Base-by-base conservation (phyloP, 2,329 filamentous ascomycete species). In the Amesomyces nigricolor region DNA sequence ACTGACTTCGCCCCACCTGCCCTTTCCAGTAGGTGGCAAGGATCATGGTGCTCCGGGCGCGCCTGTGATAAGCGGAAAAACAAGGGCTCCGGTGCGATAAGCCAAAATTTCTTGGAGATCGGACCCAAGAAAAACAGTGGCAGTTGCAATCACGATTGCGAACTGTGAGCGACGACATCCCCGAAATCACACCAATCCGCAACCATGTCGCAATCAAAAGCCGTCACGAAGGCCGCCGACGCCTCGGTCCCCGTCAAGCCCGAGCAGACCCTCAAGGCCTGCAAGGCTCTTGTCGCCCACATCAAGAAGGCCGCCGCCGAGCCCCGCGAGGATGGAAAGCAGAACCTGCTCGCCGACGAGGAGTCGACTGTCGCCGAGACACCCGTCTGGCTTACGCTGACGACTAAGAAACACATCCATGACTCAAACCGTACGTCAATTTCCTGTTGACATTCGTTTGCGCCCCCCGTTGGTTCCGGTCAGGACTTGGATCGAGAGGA, bases 391-490 rank as follows among this genome's bases (percentile, higher is more conserved):
- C 74, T 86, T 44, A 82, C 75, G 37, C 69, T 86, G 61, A 83
- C 81, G 50, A 86, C 82, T 60, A 86, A 86, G 74, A 78, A 78
- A 63, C 81, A 86, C 71, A 81, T 86, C 52, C 69, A 73, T 68
- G 88, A 95, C 17, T 59, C 57, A 2, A 73, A 86, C 88, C 72
- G 58, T 62, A 62, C 19, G 60, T 61, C 13, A 14, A 13, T n/a
- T 29, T 4, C 11, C 7, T 29, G 32, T 16, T 11, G 13, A 45
- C 43, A 13, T 13, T 11, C 7, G 9, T 10, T 29, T 22, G 22
- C 22, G 22, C 6, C 6, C 13, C 43, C 19, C 43, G 8, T 6
- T 8, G 19, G 4, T 6, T 26, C 22, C 4, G 22, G 22, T 6
- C 6, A 5, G 22, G 22, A 26, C 22, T 26, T 26, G 22, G 6